These are phyloP conservation scores for Gonium pectorale DNA, from an alignment of 139 green algal species.

Conservation along the genomic window DNA sequence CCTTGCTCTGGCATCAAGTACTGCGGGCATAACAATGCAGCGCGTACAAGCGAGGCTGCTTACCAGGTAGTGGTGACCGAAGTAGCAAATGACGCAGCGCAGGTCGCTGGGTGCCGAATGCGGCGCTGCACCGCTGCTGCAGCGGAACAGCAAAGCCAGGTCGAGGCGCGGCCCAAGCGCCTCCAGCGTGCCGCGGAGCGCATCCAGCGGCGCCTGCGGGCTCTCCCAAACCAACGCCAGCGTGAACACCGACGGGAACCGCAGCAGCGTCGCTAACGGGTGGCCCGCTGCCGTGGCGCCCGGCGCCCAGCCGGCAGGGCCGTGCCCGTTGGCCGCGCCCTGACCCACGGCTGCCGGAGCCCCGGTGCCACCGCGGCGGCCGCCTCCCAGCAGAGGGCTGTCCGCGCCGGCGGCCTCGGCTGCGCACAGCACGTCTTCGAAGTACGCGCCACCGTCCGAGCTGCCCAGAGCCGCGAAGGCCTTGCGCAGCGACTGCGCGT, in stretches of 20 bases:
- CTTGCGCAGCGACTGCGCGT: slow-evolving; percentile 61
- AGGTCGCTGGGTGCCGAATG: slow-evolving; percentile 25
- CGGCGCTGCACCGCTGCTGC: neutral
- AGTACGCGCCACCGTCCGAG: slow-evolving; percentile 40
- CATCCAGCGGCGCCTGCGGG: slow-evolving; percentile 64
- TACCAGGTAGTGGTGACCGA: slow-evolving; percentile 78
- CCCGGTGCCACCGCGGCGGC: slow-evolving; percentile 14
- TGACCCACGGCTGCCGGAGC: neutral
- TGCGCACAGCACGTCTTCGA: slow-evolving; percentile 70
- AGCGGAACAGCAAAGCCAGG: slow-evolving; percentile 61
- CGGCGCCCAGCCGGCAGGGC: neutral
- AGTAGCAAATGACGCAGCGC: slow-evolving; percentile 74
- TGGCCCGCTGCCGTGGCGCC: slow-evolving; percentile 20
- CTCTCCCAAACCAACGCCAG: slow-evolving; percentile 83
- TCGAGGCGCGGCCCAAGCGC: slow-evolving; percentile 65
- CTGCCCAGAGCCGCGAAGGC: slow-evolving; percentile 51
- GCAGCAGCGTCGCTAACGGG: slow-evolving; percentile 60
- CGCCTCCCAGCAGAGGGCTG: too few relatives aligned
- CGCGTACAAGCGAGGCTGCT: too few relatives aligned
- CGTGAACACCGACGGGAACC: slow-evolving; percentile 75
- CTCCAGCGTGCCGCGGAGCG: slow-evolving; percentile 65
- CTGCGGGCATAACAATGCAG: too few relatives aligned
- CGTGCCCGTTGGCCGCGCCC: neutral
- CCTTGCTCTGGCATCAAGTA: neutral
- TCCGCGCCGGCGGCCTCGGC: slow-evolving; percentile 51